These are phyloP conservation scores for Teunomyces aglyptinius DNA, from an alignment of 805 yeast genomes.

Conservation along the genomic window DNA sequence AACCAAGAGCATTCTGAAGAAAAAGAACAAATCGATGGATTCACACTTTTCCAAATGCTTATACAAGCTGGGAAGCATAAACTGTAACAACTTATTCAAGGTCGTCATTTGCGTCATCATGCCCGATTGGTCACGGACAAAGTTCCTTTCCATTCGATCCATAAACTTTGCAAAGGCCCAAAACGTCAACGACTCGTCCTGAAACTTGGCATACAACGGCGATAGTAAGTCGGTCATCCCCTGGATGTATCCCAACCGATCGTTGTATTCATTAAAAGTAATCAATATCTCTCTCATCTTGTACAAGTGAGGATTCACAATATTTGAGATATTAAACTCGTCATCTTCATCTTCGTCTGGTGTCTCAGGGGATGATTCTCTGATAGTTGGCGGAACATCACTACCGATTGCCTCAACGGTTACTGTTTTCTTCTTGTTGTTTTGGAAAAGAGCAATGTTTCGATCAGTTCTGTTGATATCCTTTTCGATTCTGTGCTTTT, in stretches of 20 bases:
- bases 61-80: constrained; percentile 84
- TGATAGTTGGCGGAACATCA: constrained; percentile 10
- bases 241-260: constrained; percentile 89
- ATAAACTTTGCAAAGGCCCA: constrained; percentile 87
- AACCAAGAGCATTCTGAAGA: constrained; percentile 90
- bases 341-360: constrained; percentile 36
- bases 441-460: constrained; percentile 59
- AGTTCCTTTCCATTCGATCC: constrained; percentile 95
- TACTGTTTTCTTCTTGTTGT: constrained; percentile 40
- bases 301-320: constrained; percentile 73
- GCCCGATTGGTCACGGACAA: constrained; percentile 87
- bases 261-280: constrained; percentile 82
- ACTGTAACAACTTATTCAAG: constrained; percentile 79
- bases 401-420: constrained; percentile 23
- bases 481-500: constrained; percentile 84
- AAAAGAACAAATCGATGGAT: constrained; percentile 86
- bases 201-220: constrained; percentile 65
- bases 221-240: constrained; percentile 96
- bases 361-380: constrained; percentile 33
- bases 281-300: constrained; percentile 73
- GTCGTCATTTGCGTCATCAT: constrained; percentile 86
- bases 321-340: constrained; percentile 59
- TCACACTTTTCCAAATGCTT: constrained; percentile 84
- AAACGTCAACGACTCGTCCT: constrained; percentile 78
- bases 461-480: constrained; percentile 93